Conservation (phyloP, 2,329 filamentous ascomycete genomes). For the Cladorrhinum sp. region DNA sequence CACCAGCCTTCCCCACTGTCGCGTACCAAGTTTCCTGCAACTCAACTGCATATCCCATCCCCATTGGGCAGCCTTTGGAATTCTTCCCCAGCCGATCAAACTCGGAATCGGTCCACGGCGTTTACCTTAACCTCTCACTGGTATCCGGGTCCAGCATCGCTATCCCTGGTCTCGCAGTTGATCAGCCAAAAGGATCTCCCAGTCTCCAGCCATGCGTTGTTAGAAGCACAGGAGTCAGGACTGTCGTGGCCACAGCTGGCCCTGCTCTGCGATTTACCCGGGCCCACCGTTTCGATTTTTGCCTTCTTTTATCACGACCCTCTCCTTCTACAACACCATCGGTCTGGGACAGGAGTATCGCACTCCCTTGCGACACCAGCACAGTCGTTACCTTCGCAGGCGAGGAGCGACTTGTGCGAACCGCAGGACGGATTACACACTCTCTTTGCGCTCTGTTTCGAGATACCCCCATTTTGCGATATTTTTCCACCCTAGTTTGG, state of each 20-base stretch:
- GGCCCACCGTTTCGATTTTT: conserved; percentile 8
- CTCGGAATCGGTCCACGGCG: conserved; percentile 14
- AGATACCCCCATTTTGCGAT: conserved; percentile 21
- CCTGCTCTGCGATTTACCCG: conserved; percentile 13
- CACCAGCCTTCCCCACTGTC: not conserved
- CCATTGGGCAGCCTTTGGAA: conserved; percentile 18
- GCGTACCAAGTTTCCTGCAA: not conserved
- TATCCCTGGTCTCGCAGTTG: conserved; percentile 1
- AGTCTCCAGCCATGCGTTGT: not conserved
- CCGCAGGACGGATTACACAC: conserved; percentile 26
- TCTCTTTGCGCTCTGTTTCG: conserved; percentile 23
- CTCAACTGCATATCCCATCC: conserved; percentile 21
- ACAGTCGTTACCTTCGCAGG: conserved; percentile 35
- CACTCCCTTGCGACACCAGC: conserved; percentile 25
- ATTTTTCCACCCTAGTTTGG: conserved; percentile 9
- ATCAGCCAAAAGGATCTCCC: not conserved
- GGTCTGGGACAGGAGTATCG: conserved; percentile 14
- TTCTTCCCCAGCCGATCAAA: conserved; percentile 28
- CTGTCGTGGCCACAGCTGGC: conserved; percentile 19
- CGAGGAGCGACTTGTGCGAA: conserved; percentile 34
- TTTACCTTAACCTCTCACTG: not conserved
- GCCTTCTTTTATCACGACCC: conserved; percentile 14
- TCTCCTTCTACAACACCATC: conserved; percentile 6
- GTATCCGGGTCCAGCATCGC: not conserved
- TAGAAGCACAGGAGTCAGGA: conserved; percentile 1